phyloP scores from a whole-genome alignment of 441 rosid genomes.

The Adansonia rubrostipa region DNA sequence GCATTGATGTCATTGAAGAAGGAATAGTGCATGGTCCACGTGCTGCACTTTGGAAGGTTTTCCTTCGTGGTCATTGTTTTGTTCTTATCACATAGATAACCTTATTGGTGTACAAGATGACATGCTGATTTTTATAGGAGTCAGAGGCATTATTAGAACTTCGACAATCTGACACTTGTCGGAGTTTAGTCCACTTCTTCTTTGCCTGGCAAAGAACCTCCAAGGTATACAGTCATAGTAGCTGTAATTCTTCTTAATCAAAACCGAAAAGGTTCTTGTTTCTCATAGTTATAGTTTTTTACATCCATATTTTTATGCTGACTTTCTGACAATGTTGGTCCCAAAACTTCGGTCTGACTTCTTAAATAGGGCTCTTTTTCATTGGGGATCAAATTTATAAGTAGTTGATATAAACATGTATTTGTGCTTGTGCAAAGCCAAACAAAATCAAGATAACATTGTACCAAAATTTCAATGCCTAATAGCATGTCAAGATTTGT shows the following conservation, averaged over 20 bases:
- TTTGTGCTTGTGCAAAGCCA: not conserved
- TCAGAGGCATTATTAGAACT: constrained; percentile 15
- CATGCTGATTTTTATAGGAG: constrained; percentile 9
- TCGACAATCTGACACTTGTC: constrained; percentile 21
- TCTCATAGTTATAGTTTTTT: not conserved
- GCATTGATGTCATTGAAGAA: constrained; percentile 23
- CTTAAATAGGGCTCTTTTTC: not conserved
- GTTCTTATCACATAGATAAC: not conserved
- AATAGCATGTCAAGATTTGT: not conserved
- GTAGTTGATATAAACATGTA: not conserved
- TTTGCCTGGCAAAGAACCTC: constrained; percentile 17
- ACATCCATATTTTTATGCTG: not conserved
- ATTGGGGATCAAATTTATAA: not conserved
- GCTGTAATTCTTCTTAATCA: not conserved
- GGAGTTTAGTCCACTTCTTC: constrained; percentile 22
- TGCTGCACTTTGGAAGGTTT: constrained; percentile 24
- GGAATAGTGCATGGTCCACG: constrained; percentile 16
- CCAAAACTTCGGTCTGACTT: too few relatives aligned
- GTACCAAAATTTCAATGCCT: not conserved
- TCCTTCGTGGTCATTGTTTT: not conserved
- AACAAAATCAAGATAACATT: not conserved
- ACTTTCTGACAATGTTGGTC: not conserved
- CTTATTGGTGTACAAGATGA: constrained; percentile 1
- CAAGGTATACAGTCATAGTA: constrained; percentile 17
- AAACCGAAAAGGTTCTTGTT: not conserved